Base-by-base conservation (phyloP, 768 basidiomycete species). In the Pulveroboletus ravenelii region DNA sequence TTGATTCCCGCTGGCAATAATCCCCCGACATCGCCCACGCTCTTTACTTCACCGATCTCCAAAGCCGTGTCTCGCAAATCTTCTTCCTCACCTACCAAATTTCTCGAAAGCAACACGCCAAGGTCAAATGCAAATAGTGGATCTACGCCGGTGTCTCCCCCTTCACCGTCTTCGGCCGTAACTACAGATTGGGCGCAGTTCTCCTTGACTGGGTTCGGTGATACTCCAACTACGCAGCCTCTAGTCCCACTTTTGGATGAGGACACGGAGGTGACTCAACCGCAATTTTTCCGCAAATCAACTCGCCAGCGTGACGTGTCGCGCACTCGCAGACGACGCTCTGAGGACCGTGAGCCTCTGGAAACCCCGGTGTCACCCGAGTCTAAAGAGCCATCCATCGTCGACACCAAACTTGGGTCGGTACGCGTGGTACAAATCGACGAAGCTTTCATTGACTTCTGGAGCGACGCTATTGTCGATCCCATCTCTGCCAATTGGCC, bases 381-480 rank as follows among this genome's bases (percentile, higher is more conserved):
- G 8, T 47, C 43, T 6, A 50, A 59, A 29, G 61, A 53, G 30
- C 6, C 49, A 3, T 42, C 50, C 37, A 45, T 65, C 18, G 4
- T 67, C 53, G 70, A 75, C 18, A 74, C 75, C 0, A 64, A 68
- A 9, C 65, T 84, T 10, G 68, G 73, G 13, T 66, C 66, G 2
- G 58, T 67, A 8, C 58, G 59, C 9, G 55, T 79, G 32, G 68
- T 82, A n/a, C 76, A 81, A 52, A 61, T 91, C 10, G 89, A 91
- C 59, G 88, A 90, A 59, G 86, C 87, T 1, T 90, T 91, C 63
- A 69, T 89, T 47, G 88, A 91, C 64, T 89, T 89, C 62, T 90
- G 87, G 87, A 78, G 75, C 45, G 88, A 91, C 59, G 78, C 86
- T 2, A 62, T 89, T 30, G 69, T 83, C 14, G 88, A 91, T 59